phyloP scores from a whole-genome alignment of 352 stramenopile genomes.

The Globisporangium paddicum region DNA sequence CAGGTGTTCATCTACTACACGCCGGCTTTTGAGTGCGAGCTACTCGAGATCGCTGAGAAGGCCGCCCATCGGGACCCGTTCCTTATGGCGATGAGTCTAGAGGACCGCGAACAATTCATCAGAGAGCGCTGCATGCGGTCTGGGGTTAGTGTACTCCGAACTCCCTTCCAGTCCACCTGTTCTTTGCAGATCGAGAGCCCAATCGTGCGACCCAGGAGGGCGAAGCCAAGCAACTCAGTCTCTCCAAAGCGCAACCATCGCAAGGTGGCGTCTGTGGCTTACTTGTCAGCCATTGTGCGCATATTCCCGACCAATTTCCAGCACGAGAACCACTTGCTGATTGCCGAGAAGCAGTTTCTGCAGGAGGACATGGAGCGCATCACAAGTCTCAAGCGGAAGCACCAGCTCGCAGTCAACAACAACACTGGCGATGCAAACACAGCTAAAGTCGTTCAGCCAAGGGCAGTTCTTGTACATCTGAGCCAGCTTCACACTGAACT shows the following conservation, averaged over 20 bases:
- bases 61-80: slow-evolving; percentile 55
- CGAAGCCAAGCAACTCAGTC: neutral
- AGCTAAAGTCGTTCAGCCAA: slow-evolving; percentile 15
- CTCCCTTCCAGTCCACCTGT: slow-evolving; percentile 22
- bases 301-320: slow-evolving; percentile 41
- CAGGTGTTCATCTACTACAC: slow-evolving; percentile 80
- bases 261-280: neutral
- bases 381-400: slow-evolving; percentile 12
- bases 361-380: slow-evolving; percentile 48
- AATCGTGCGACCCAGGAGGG: slow-evolving; percentile 16
- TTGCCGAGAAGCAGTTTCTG: slow-evolving; percentile 58
- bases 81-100: slow-evolving; percentile 45
- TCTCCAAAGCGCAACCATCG: neutral
- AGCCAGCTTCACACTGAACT: slow-evolving; percentile 40
- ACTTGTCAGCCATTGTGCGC: slow-evolving; percentile 36
- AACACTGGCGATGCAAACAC: neutral
- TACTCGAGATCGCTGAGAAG: slow-evolving; percentile 49
- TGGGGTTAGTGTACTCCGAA: slow-evolving; percentile 53
- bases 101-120: slow-evolving; percentile 39
- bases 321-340: slow-evolving; percentile 44
- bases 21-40: slow-evolving; percentile 37
- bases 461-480: slow-evolving; percentile 43
- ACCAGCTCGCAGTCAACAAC: slow-evolving; percentile 11
- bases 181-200: slow-evolving; percentile 9
- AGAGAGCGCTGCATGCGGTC: slow-evolving; percentile 41